Base-by-base conservation (phyloP, 768 basidiomycete species). In the Gymnopilus junonius region DNA sequence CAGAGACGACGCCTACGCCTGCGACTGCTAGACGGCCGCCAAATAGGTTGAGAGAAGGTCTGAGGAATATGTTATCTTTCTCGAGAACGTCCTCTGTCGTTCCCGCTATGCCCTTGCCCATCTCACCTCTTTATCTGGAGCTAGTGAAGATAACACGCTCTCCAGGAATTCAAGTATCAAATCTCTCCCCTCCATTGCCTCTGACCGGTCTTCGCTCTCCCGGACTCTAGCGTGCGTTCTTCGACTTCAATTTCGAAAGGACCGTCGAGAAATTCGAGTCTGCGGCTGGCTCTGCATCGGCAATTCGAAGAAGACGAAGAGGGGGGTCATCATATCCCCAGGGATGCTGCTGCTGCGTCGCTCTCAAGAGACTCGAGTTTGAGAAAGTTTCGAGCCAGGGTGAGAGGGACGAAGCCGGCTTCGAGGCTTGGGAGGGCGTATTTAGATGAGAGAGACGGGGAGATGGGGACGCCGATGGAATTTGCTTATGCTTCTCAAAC, bases 401-500 rank as follows among this genome's bases (percentile, higher is more conserved):
- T 78, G 40, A 63, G 66, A 34, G 77, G 77, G 43, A 71, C 72
- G 40, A 55, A 71, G 55, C 70, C 73, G 37, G 68, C 70, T 20
- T 59, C 64, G 8, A 40, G 61, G 21, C 58, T 66, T 55, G 69
- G 70, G 8, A 58, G 70, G 31, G 43, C 55, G 6, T 74, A 70
- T 48, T 59, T 74, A 12, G 75, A 76, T 48, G 75, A 75, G 50
- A 61, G 73, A 21, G 67, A 75, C 63, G 75, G 74, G 10, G 70
- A 71, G 59, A 75, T 75, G 72, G 74, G 74, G 10, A 68, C 58
- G 35, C 64, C 65, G 17, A 60, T 61, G 40, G 66, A 60, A 12
- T 43, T 53, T 15, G n/a, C 23, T n/a, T n/a, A n/a, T n/a, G n/a
- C n/a, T n/a, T n/a, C n/a, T n/a, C n/a, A n/a, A n/a, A n/a, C n/a